Evolutionary conservation across 2,329 filamentous ascomycete genomes (phyloP).

Genomic region (Calonectria hawksworthii): DNA sequence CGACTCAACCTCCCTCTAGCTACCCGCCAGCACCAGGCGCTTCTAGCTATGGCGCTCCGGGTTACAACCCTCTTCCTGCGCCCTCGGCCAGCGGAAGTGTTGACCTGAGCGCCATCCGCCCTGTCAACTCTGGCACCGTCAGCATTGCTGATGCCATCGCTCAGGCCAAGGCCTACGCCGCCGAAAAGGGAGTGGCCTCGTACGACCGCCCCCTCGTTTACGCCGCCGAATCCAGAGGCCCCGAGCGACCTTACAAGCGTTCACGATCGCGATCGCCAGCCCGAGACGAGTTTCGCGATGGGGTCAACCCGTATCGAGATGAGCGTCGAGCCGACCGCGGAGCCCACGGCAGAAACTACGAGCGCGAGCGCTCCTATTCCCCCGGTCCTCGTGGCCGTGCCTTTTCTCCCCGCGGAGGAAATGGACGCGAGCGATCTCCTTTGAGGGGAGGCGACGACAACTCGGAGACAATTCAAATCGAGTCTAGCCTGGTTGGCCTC

Average conservation of each 20-base stretch:
- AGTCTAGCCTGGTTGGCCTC: constrained; percentile 87
- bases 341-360: constrained; percentile 52
- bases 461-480: constrained; percentile 86
- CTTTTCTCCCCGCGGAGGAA: constrained; percentile 72
- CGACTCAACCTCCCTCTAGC: constrained; percentile 51
- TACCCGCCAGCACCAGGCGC: constrained; percentile 54
- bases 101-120: constrained; percentile 84
- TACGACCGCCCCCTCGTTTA: constrained; percentile 71
- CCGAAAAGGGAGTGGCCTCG: constrained; percentile 79
- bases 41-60: constrained; percentile 48
- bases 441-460: constrained; percentile 73
- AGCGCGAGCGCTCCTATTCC: constrained; percentile 81
- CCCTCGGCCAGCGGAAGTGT: constrained; percentile 82
- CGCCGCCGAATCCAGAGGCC: constrained; percentile 51
- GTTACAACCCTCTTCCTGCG: constrained; percentile 68
- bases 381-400: constrained; percentile 68
- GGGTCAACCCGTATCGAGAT: constrained; percentile 87
- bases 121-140: constrained; percentile 83
- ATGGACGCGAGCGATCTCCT: constrained; percentile 72
- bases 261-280: constrained; percentile 82
- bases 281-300: constrained; percentile 80
- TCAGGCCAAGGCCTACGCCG: constrained; percentile 85
- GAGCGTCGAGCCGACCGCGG: constrained; percentile 77
- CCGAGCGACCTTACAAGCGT: constrained; percentile 67
- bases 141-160: constrained; percentile 88